Evolutionary conservation across 148 eudicot species (phyloP).

Genomic region (Polygonum maritimum): DNA sequence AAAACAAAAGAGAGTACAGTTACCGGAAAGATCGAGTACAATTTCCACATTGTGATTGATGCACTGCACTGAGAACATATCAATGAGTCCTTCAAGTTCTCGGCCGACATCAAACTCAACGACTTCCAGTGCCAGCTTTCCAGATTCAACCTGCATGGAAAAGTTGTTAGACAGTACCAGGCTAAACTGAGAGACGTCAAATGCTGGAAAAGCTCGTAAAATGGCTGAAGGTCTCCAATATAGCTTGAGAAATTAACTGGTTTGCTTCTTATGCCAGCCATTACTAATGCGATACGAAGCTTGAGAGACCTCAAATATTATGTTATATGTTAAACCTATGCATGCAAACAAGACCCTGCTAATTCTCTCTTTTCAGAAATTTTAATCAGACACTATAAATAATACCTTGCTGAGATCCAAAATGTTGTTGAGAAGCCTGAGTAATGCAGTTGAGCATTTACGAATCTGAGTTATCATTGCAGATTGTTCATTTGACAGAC

Average conservation of each 20-base stretch:
- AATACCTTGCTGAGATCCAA: slow-evolving; percentile 92
- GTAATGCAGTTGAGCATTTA: slow-evolving; percentile 83
- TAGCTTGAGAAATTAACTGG: background rate
- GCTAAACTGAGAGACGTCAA: background rate
- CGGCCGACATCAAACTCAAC: slow-evolving; percentile 79
- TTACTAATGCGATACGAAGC: background rate
- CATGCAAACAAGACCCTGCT: background rate
- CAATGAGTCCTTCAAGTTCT: slow-evolving; percentile 95
- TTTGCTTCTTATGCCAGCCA: background rate
- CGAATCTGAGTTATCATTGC: slow-evolving; percentile 79
- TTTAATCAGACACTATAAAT: background rate
- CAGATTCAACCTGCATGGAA: slow-evolving; percentile 75
- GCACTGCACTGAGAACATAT: slow-evolving; percentile 95
- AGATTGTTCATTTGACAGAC: slow-evolving; percentile 79
- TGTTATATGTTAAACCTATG: background rate
- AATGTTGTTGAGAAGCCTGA: slow-evolving; percentile 90
- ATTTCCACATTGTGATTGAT: slow-evolving; percentile 86
- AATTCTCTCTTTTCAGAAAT: background rate
- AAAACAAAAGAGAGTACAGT: background rate
- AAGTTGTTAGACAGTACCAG: background rate
- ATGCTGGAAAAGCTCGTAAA: background rate
- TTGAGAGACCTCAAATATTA: background rate
- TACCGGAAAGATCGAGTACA: slow-evolving; percentile 85
- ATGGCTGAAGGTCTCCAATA: background rate
- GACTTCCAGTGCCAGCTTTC: slow-evolving; percentile 84